Base-by-base conservation (phyloP, 441 rosid genomes). In the Kokia cookei region DNA sequence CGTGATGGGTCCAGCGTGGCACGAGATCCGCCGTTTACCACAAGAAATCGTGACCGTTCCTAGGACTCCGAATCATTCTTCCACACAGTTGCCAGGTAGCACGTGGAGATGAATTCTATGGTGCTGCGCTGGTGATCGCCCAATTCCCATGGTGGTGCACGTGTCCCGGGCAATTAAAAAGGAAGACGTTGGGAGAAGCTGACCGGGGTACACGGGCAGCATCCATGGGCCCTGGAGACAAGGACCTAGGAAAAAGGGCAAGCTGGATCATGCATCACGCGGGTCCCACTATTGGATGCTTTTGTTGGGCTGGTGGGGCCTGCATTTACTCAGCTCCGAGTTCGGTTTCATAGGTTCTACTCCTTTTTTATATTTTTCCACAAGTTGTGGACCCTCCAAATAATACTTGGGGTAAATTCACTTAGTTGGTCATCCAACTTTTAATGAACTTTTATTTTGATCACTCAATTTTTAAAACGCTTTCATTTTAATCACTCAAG, bases 281-380 rank as follows among this genome's bases (percentile, higher is more conserved):
- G 64, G 64, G 64, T 19, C 64, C 63, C 19, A 59, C 2, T 6
- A 1, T 26, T 17, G 10, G 75, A 72, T 74, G 50, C 27, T 62
- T 15, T 45, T 51, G 17, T 13, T 58, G 7, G 63, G 40, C 7
- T 14, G 0, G 69, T 54, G 79, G 85, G 83, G 5, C 83, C 85
- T 51, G 32, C 57, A 75, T 85, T 85, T 69, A 84, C 86, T 90
- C 97, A 91, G 85, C 92, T 80, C 84, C 82, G 0, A 75, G 75
- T 71, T 14, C 27, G 69, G 19, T 61, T 73, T 78, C 11, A 50
- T 58, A 9, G 24, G 17, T 43, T 62, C 19, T 19, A 2, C 19
- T 7, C 19, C 10, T 22, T 12, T 60, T 59, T 59, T 72, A 14
- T 35, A 14, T 13, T 13, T 2, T 29, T 32, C 11, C 10, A 2